phyloP scores from a whole-genome alignment of 2,329 filamentous ascomycete species.

The Alternaria rosae region DNA sequence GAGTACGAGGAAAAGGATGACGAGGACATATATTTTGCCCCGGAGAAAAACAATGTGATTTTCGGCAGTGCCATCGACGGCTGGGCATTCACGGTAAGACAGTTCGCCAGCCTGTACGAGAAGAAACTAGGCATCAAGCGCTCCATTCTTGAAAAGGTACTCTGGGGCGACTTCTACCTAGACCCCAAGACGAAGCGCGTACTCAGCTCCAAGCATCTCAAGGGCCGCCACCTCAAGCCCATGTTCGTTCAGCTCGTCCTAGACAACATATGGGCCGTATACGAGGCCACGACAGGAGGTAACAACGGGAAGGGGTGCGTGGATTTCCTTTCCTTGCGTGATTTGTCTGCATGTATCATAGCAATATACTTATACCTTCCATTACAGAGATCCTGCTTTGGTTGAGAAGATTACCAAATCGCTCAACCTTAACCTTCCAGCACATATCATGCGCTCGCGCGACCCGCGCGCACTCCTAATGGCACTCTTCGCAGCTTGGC shows the following conservation, averaged over 20 bases:
- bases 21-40: slow-evolving; percentile 96
- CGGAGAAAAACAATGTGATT: slow-evolving; percentile 98
- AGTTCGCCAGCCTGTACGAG: slow-evolving; percentile 93
- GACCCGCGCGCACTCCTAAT: slow-evolving; percentile 86
- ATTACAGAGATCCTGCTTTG: slow-evolving; percentile 72
- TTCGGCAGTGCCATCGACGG: slow-evolving; percentile 97
- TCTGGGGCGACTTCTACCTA: slow-evolving; percentile 97
- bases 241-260: slow-evolving; percentile 98
- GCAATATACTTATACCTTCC: slow-evolving; percentile 52
- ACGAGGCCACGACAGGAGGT: slow-evolving; percentile 85
- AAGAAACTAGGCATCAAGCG: slow-evolving; percentile 97
- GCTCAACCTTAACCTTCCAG: slow-evolving; percentile 79
- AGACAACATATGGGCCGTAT: slow-evolving; percentile 95
- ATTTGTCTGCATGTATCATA: slow-evolving; percentile 42
- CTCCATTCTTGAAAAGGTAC: slow-evolving; percentile 83
- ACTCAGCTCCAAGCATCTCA: slow-evolving; percentile 87
- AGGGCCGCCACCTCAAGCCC: slow-evolving; percentile 88
- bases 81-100: slow-evolving; percentile 97
- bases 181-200: slow-evolving; percentile 98
- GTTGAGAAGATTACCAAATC: slow-evolving; percentile 96
- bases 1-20: slow-evolving; percentile 91
- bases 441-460: slow-evolving; percentile 82
- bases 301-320: slow-evolving; percentile 80
- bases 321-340: slow-evolving; percentile 49
- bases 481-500: slow-evolving; percentile 86